These are phyloP conservation scores for Suillus clintonianus DNA, from an alignment of 768 basidiomycete species.

Conservation along the genomic window DNA sequence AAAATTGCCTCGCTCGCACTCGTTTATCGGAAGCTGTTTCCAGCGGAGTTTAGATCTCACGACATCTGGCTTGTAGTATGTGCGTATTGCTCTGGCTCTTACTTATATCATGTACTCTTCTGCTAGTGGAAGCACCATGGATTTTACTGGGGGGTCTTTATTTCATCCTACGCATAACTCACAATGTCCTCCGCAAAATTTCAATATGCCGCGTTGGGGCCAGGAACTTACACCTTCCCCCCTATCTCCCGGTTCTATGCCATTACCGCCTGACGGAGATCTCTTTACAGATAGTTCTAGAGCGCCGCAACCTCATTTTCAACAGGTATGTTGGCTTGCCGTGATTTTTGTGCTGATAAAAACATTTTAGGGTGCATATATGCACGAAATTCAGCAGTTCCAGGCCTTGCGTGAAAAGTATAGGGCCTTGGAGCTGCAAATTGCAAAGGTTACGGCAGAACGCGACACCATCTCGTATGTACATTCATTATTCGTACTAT, in stretches of 20 bases:
- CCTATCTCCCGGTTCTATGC: neutral
- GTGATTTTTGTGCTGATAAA: neutral
- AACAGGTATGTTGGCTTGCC: neutral
- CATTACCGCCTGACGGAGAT: neutral
- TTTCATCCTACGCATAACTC: neutral
- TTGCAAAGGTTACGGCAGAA: neutral
- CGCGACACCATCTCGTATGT: neutral
- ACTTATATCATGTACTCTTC: too few relatives aligned
- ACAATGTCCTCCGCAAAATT: neutral
- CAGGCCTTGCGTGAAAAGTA: neutral
- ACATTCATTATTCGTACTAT: neutral
- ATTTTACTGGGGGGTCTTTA: neutral
- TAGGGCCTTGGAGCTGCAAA: neutral
- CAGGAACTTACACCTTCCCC: neutral
- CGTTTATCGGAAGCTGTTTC: too few relatives aligned
- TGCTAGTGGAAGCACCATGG: neutral
- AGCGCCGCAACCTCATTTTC: neutral
- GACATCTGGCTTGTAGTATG: too few relatives aligned
- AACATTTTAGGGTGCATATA: neutral
- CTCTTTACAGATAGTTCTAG: neutral
- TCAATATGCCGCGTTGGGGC: neutral
- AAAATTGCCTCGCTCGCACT: too few relatives aligned
- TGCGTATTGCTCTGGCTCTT: too few relatives aligned
- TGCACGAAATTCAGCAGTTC: neutral
- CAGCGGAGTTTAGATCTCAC: too few relatives aligned